Conservation (phyloP, 441 rosid species). For the Daphne laureola region DNA sequence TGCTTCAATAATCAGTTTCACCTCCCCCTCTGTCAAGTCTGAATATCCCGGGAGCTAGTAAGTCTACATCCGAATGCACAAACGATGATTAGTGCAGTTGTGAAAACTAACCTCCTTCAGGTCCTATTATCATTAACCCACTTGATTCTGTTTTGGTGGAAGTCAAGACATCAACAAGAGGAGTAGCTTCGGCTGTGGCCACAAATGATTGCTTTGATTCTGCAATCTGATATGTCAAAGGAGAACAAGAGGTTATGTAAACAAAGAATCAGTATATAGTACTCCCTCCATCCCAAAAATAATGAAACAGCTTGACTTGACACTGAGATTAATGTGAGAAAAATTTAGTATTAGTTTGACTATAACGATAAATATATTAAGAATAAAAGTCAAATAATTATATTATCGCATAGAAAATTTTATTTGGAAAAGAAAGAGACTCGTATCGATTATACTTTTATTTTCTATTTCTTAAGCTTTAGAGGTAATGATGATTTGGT, state of each 20-base stretch:
- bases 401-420: too few relatives aligned
- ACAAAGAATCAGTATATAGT: conserved; percentile 2
- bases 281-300: too few relatives aligned
- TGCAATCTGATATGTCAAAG: conserved; percentile 32
- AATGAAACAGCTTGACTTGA: too few relatives aligned
- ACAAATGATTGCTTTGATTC: conserved; percentile 57
- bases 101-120: conserved; percentile 73
- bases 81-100: background rate
- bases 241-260: background rate
- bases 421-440: too few relatives aligned
- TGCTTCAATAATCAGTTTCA: conserved; percentile 43
- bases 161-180: conserved; percentile 44
- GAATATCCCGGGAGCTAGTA: conserved; percentile 11
- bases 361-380: too few relatives aligned
- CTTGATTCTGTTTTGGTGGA: conserved; percentile 37
- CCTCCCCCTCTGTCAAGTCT: conserved; percentile 59
- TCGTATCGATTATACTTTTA: too few relatives aligned
- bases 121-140: conserved; percentile 66
- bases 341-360: too few relatives aligned
- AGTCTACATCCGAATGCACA: background rate
- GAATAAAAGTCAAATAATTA: too few relatives aligned
- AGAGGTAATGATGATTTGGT: too few relatives aligned
- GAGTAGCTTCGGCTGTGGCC: conserved; percentile 76
- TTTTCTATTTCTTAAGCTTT: too few relatives aligned
- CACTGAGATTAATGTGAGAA: too few relatives aligned